phyloP scores from a whole-genome alignment of 2,329 filamentous ascomycete genomes.

The Westerdykella aurantiaca region DNA sequence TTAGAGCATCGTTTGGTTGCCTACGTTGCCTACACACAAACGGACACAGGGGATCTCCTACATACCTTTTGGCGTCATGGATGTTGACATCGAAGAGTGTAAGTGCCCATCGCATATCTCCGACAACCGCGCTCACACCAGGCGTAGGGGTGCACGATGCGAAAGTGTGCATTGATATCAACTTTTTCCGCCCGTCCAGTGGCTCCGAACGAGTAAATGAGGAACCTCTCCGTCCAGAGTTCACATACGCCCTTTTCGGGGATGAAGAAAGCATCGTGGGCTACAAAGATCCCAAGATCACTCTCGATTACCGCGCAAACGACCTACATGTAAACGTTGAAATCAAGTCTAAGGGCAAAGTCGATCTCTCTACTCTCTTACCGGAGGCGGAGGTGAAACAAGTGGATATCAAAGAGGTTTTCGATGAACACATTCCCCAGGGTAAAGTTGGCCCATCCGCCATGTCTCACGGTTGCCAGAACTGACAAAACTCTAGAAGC shows the following conservation, averaged over 20 bases:
- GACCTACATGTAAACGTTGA: constrained; percentile 75
- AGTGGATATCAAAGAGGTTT: constrained; percentile 61
- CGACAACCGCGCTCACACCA: constrained; percentile 7
- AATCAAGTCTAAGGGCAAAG: constrained; percentile 66
- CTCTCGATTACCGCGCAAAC: constrained; percentile 62
- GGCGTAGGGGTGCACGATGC: constrained; percentile 29
- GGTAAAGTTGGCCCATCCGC: background rate
- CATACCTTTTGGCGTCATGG: background rate
- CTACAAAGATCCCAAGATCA: constrained; percentile 74
- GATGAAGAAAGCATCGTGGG: constrained; percentile 91
- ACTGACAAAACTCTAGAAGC: no score
- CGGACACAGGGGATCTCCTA: no score
- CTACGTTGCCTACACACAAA: no score
- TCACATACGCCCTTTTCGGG: constrained; percentile 88
- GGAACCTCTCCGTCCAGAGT: constrained; percentile 72
- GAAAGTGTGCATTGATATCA: constrained; percentile 36
- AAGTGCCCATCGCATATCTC: constrained; percentile 6
- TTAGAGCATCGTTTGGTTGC: no score
- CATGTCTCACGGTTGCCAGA: no score
- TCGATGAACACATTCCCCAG: constrained; percentile 39
- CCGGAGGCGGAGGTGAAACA: constrained; percentile 53
- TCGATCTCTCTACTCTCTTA: constrained; percentile 62
- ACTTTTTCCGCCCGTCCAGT: constrained; percentile 27
- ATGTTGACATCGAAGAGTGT: constrained; percentile 32
- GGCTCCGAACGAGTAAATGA: constrained; percentile 40